Evolutionary conservation across 1,284 basidiomycete species (phyloP).

Genomic region (Cystobasidiaceae sp.): DNA sequence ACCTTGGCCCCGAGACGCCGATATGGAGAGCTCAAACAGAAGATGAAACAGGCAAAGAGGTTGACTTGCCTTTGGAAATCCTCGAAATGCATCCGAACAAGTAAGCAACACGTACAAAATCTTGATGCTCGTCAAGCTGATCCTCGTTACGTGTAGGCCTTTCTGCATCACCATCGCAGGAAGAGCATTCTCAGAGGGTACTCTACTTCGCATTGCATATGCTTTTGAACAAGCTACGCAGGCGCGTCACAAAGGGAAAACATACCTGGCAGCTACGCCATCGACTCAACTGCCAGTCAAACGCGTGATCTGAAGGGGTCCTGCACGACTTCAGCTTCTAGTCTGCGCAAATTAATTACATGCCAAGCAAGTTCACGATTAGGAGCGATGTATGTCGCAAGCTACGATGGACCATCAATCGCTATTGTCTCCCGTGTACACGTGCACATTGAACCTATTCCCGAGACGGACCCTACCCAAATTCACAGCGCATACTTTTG

Average conservation of each 20-base stretch:
- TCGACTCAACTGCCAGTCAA: constrained; percentile 38
- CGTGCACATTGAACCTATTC: no score
- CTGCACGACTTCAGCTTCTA: no score
- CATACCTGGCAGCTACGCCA: constrained; percentile 57
- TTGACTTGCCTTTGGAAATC: neutral
- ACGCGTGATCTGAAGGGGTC: no score
- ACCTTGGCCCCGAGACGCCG: neutral
- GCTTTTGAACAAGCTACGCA: constrained; percentile 53
- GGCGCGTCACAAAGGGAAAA: constrained; percentile 53
- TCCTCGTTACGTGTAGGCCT: constrained; percentile 15
- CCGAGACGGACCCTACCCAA: no score
- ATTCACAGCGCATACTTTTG: no score
- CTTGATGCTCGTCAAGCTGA: neutral
- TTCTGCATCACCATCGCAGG: constrained; percentile 24
- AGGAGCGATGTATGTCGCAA: no score
- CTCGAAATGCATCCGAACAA: neutral
- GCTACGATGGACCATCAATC: no score
- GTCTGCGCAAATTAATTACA: no score
- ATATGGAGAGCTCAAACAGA: neutral
- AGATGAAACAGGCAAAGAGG: neutral
- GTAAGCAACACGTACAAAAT: neutral
- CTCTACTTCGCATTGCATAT: constrained; percentile 11
- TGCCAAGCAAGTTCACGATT: no score
- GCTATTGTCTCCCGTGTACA: no score
- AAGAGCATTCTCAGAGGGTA: neutral